Evolutionary conservation across 2,329 filamentous ascomycete species (phyloP), one percentile per base, ranked within the genome.

Genomic region (Intubia oerlemansii): DNA sequence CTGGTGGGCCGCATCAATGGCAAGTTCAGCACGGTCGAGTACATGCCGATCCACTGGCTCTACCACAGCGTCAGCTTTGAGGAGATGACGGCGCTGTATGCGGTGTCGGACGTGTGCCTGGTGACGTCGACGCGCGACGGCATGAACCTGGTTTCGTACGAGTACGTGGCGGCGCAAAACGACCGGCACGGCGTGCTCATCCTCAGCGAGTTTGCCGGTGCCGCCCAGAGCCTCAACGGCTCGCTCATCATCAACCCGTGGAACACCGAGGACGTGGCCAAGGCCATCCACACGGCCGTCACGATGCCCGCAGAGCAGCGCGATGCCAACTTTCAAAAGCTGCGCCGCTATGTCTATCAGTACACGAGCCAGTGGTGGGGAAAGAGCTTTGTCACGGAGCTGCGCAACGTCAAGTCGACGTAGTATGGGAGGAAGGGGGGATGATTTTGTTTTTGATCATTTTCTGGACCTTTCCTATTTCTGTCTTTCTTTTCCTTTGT

Each of bases 281-380:
- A 82, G 42, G 80, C 84, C 5, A 84, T 95, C 40, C 78, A 93
- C 50, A 82, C 92, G 39, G 81, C 85, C n/a, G 82, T 95, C 24
- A 92, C 84, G 31, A 93, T 95, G 81, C 75, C 75, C 30, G 70
- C 82, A 12, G 84, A 92, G 51, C 77, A 88, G 53, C 71, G 82
- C 30, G 70, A 74, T 34, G 59, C 73, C 32, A 93, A 93, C 52
- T 93, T 80, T 55, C 69, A 75, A 46, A 93, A 93, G 51, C 60
- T 98, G 34, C 78, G 88, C 46, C 79, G 79, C 52, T 95, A 95
- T 46, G 81, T 95, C 34, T 85, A 84, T 53, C 93, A 92, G 56
- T 95, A 93, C 54, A 98, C 88, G 2, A 90, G 80, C 48, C 78
- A 84, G 8, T 93, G 88, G 74, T 95, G 85, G 85, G 85, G 85